Base-by-base conservation (phyloP, 2,329 filamentous ascomycete species). In the Ophiostoma sp. region DNA sequence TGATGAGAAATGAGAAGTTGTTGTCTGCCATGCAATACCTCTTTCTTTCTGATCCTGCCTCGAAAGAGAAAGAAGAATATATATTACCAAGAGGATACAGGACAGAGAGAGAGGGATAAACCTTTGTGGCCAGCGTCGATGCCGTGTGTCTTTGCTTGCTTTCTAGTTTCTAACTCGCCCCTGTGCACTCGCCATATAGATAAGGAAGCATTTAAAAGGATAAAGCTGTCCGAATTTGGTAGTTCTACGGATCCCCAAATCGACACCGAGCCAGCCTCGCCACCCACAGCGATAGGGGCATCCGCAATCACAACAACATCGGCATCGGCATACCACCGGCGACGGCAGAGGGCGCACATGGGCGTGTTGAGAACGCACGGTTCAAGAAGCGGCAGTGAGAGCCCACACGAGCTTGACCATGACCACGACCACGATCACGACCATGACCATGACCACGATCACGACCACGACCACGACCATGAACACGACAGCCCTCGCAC, bases 141-240 rank as follows among this genome's bases (percentile, higher is more conserved):
- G 40, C 18, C 60, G 11, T 68, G 52, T 64, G 47, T 66, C 49
- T 52, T 52, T 65, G 63, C 27, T 66, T 66, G 49, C 38, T 49
- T 36, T 62, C n/a, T 63, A 8, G 42, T 63, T 42, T 60, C 64
- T 66, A n/a, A 60, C 55, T 44, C 41, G 40, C 45, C 18, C 36
- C 27, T 42, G 41, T 16, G 42, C n/a, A 47, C n/a, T 41, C 11
- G 47, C 6, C 52, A 44, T 38, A 63, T 63, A 82, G 81, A 82
- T 68, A 81, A 80, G 73, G 83, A 86, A 68, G 76, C 75, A 1
- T 79, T 81, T 8, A 87, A 85, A 69, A 77, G 83, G 55, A 73
- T 80, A 7, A 85, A 82, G 73, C 73, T 82, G 4, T 74, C 76
- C 2, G 83, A 85, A 14, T 73, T 76, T 70, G 27, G 75, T 14